Conservation (phyloP, 768 basidiomycete genomes). For the Melanogaster broomeanus region DNA sequence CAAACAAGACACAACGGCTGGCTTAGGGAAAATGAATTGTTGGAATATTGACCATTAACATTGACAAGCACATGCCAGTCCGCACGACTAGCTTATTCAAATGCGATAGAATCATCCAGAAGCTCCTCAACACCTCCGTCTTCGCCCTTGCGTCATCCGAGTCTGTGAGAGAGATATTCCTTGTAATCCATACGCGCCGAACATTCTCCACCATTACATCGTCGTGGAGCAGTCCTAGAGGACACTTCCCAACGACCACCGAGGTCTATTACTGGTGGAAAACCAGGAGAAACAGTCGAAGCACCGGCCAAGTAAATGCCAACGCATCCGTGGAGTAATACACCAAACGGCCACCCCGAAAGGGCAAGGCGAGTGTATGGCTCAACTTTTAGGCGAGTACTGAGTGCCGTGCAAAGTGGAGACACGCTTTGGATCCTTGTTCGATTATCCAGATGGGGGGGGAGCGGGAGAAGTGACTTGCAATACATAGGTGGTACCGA, state of each 20-base stretch:
- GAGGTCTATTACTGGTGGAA: slow-evolving; percentile 31
- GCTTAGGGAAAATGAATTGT: slow-evolving; percentile 55
- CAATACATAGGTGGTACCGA: slow-evolving; percentile 29
- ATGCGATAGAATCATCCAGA: slow-evolving; percentile 52
- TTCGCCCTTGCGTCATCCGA: neutral
- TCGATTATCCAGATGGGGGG: slow-evolving; percentile 52
- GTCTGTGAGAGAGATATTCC: slow-evolving; percentile 30
- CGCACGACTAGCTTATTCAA: slow-evolving; percentile 56
- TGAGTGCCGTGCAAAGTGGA: slow-evolving; percentile 54
- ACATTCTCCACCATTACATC: slow-evolving; percentile 31
- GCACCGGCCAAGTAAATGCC: neutral
- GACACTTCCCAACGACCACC: slow-evolving; percentile 45
- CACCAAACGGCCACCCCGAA: slow-evolving; percentile 46
- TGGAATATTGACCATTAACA: slow-evolving; percentile 29
- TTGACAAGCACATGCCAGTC: slow-evolving; percentile 52
- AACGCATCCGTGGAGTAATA: slow-evolving; percentile 47
- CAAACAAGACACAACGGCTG: slow-evolving; percentile 44
- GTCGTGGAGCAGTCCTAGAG: slow-evolving; percentile 39
- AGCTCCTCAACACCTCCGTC: slow-evolving; percentile 24
- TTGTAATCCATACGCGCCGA: slow-evolving; percentile 54
- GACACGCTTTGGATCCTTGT: slow-evolving; percentile 59
- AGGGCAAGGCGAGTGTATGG: slow-evolving; percentile 62
- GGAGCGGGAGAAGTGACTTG: slow-evolving; percentile 49
- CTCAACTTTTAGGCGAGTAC: slow-evolving; percentile 50
- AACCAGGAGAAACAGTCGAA: neutral